Percentiles rank a stretch among this genome's conserved stretches.
Evolutionary conservation across 768 basidiomycete genomes (phyloP).

Genomic region (Russula virescens): DNA sequence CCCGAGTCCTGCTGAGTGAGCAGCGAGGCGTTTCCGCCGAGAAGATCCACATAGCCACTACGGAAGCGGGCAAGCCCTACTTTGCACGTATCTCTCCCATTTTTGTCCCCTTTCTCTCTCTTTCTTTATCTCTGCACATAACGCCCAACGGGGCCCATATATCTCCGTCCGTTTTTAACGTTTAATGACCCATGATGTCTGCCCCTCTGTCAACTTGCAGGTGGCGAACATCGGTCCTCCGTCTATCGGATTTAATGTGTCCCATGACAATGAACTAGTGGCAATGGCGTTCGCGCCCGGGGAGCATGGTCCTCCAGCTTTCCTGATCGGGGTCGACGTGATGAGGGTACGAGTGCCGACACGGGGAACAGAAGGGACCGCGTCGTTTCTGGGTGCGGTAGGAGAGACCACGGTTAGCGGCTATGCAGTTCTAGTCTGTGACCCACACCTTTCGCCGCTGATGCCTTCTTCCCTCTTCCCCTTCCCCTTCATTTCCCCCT

Average conservation of each 20-base stretch:
- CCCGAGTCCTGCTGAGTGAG: constrained; percentile 55
- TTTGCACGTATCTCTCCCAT: constrained; percentile 42
- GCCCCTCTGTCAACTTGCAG: constrained; percentile 30
- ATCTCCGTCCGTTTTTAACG: too few species aligned
- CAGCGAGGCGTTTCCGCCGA: constrained; percentile 46
- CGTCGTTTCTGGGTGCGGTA: constrained; percentile 57
- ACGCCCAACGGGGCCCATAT: too few species aligned
- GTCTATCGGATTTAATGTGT: constrained; percentile 73
- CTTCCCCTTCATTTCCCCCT: too few species aligned
- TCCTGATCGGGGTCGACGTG: constrained; percentile 65
- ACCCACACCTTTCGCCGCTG: constrained; percentile 13
- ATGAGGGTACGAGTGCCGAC: constrained; percentile 67
- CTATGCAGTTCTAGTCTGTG: not conserved
- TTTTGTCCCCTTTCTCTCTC: not conserved
- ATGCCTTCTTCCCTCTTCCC: not conserved
- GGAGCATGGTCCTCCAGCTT: constrained; percentile 50
- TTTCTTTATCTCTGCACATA: not conserved
- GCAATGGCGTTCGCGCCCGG: constrained; percentile 54
- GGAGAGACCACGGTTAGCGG: constrained; percentile 58
- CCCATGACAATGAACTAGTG: constrained; percentile 71
- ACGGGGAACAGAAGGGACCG: constrained; percentile 44
- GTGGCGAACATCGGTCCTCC: constrained; percentile 42
- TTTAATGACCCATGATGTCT: not conserved
- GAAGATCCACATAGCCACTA: constrained; percentile 48
- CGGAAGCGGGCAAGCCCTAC: constrained; percentile 70